phyloP scores from a whole-genome alignment of 345 rosid genomes.

The Gossypium raimondii region DNA sequence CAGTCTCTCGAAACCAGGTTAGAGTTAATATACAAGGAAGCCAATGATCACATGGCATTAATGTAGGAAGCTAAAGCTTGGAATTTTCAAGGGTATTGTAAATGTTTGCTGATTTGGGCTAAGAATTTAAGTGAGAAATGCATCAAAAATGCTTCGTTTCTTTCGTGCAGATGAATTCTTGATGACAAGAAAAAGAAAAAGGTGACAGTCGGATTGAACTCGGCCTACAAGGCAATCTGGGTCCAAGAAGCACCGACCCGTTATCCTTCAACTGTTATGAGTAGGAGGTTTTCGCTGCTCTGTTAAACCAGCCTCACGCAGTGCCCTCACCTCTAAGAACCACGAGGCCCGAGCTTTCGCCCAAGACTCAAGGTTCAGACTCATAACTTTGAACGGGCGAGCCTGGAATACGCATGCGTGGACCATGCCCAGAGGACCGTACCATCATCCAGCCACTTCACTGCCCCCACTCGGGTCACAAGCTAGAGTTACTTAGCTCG shows the following conservation, averaged over 20 bases:
- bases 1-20: no score
- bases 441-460: background rate
- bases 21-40: no score
- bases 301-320: conserved; percentile 35
- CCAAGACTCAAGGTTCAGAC: background rate
- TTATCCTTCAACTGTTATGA: conserved; percentile 32
- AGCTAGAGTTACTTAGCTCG: conserved; percentile 19
- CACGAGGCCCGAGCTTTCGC: conserved; percentile 13
- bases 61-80: no score
- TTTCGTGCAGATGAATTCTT: no score
- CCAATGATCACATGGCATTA: no score
- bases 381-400: conserved; percentile 31
- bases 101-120: no score
- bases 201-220: background rate
- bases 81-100: no score
- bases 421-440: background rate
- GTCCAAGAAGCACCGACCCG: conserved; percentile 11
- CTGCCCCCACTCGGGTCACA: conserved; percentile 23
- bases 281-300: conserved; percentile 32
- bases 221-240: background rate
- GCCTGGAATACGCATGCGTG: rapidly evolving
- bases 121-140: no score
- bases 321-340: conserved; percentile 13
- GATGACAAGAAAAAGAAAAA: background rate
- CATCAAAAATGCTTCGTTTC: no score